phyloP scores from a whole-genome alignment of 768 basidiomycete genomes.

The Boletus pseudopeckii region DNA sequence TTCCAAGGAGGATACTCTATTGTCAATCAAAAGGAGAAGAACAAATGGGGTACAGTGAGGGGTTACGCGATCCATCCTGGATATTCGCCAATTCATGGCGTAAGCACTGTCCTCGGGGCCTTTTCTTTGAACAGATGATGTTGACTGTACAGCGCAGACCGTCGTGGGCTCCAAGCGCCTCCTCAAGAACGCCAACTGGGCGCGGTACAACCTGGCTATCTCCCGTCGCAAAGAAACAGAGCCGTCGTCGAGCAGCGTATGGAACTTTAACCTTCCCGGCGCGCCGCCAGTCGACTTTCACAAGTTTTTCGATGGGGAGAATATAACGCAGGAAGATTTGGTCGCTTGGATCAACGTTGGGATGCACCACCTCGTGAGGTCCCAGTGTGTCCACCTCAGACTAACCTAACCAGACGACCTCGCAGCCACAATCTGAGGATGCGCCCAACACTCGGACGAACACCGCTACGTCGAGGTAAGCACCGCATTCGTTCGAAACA shows the following conservation, averaged over 20 bases:
- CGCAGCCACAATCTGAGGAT: slow-evolving; percentile 60
- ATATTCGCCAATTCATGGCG: slow-evolving; percentile 49
- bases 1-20: slow-evolving; percentile 56
- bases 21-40: slow-evolving; percentile 50
- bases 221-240: slow-evolving; percentile 60
- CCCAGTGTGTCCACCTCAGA: not conserved
- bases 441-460: slow-evolving; percentile 59
- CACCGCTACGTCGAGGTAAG: slow-evolving; percentile 50
- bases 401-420: not conserved
- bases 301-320: slow-evolving; percentile 62
- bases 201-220: slow-evolving; percentile 58
- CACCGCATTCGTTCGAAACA: not conserved
- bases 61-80: slow-evolving; percentile 65
- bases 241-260: slow-evolving; percentile 52
- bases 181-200: slow-evolving; percentile 63
- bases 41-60: slow-evolving; percentile 54
- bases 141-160: slow-evolving; percentile 35
- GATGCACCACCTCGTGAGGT: slow-evolving; percentile 56
- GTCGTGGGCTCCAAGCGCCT: slow-evolving; percentile 58
- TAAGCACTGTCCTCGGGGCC: slow-evolving; percentile 12
- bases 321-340: slow-evolving; percentile 59
- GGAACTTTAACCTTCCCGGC: slow-evolving; percentile 64
- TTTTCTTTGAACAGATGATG: not conserved
- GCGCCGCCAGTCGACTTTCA: slow-evolving; percentile 54
- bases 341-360: slow-evolving; percentile 67